These are phyloP conservation scores for Fusarium tjaetaba DNA, from an alignment of 2,329 filamentous ascomycete genomes.

Conservation along the genomic window DNA sequence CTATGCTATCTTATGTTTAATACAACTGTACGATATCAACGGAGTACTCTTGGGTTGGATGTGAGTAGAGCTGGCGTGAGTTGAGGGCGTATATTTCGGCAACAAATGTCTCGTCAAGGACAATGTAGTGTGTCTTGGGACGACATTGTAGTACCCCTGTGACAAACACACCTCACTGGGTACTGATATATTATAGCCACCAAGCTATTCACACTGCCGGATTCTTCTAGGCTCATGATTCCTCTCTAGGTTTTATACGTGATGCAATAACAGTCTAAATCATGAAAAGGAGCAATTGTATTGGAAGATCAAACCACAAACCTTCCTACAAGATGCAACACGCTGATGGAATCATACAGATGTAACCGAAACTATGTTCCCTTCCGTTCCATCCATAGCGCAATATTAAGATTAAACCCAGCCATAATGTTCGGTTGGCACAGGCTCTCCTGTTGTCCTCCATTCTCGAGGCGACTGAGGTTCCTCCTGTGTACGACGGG, in stretches of 20 bases:
- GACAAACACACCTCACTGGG: neutral
- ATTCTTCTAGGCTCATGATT: neutral
- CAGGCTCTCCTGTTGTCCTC: neutral
- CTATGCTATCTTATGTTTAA: constrained; percentile 44
- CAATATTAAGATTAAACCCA: neutral
- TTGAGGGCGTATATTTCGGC: neutral
- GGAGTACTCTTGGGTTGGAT: neutral
- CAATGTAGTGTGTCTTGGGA: neutral
- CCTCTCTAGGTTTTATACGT: no score
- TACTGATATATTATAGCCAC: neutral
- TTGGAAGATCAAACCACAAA: neutral
- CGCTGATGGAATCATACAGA: neutral
- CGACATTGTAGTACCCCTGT: neutral
- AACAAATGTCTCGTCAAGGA: neutral
- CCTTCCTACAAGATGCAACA: neutral
- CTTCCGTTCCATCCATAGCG: neutral
- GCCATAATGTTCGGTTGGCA: neutral
- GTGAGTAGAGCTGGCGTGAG: neutral
- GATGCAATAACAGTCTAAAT: neutral
- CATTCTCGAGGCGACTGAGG: neutral
- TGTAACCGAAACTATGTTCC: neutral
- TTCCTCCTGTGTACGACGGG: neutral
- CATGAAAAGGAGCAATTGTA: neutral
- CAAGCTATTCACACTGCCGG: neutral
- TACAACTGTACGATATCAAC: constrained; percentile 44